Percentiles rank a stretch among this genome's conserved stretches.
Evolutionary conservation across 345 rosid species (phyloP).

Genomic region (Noccaea bulbosa): DNA sequence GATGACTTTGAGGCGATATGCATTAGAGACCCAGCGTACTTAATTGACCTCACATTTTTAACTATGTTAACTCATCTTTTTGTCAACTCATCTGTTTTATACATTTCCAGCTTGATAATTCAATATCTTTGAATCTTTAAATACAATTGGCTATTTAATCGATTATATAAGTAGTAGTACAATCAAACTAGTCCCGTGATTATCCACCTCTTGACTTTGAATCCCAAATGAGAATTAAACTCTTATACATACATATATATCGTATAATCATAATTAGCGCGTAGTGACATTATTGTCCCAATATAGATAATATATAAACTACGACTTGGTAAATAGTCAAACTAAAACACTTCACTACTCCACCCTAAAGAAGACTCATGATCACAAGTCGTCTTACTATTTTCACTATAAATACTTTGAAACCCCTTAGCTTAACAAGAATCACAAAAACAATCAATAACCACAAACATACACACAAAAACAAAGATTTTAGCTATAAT

Average conservation of each 20-base stretch:
- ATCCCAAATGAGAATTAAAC: conserved; percentile 9
- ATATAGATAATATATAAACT: conserved; percentile 2
- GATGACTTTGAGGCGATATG: conserved; percentile 1
- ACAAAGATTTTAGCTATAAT: not conserved
- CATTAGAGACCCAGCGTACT: conserved; percentile 10
- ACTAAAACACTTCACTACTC: conserved; percentile 25
- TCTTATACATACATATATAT: not conserved
- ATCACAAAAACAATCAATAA: conserved; percentile 1
- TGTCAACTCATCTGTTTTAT: conserved; percentile 7
- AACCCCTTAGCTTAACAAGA: conserved; percentile 3
- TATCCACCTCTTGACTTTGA: conserved; percentile 30
- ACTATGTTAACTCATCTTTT: conserved; percentile 16
- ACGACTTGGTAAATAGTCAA: conserved; percentile 38
- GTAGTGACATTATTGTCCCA: conserved; percentile 20
- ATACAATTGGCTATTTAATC: conserved; percentile 1
- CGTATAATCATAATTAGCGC: conserved; percentile 1
- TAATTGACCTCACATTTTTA: conserved; percentile 21
- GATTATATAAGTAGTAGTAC: not conserved
- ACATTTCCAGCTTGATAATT: not conserved
- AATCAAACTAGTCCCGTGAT: conserved; percentile 1
- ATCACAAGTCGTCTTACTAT: conserved; percentile 15
- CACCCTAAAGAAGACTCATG: conserved; percentile 10
- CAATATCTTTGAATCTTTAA: not conserved
- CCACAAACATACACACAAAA: too few relatives aligned
- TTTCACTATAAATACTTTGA: conserved; percentile 27